phyloP scores from a whole-genome alignment of 169 alveolate species.

The Babesia ovata region DNA sequence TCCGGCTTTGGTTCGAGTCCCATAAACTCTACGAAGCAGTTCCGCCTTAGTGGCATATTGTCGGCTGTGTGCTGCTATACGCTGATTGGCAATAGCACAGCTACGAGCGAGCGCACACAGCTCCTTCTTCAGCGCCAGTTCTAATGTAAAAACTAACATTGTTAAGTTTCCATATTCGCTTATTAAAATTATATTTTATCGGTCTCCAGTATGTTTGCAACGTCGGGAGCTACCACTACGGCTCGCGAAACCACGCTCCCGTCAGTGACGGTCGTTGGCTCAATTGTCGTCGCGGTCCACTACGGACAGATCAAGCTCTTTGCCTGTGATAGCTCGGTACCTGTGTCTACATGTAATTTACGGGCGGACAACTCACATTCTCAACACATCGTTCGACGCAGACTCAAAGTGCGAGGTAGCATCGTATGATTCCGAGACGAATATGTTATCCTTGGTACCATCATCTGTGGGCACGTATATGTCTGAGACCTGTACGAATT shows the following conservation, averaged over 20 bases:
- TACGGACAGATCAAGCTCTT: conserved; percentile 63
- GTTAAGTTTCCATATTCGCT: neutral
- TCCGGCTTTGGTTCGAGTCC: neutral
- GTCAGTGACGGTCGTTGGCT: neutral
- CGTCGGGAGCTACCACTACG: too few relatives aligned
- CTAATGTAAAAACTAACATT: too few relatives aligned
- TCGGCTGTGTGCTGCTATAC: neutral
- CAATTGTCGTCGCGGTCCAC: conserved; percentile 30
- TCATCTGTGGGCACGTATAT: conserved; percentile 88
- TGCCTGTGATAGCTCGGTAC: conserved; percentile 76
- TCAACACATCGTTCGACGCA: conserved; percentile 93
- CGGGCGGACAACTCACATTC: conserved; percentile 67
- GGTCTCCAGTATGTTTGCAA: neutral
- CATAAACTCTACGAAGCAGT: conserved; percentile 8
- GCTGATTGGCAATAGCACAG: neutral
- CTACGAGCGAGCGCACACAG: neutral
- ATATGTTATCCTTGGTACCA: conserved; percentile 87
- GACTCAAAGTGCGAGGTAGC: conserved; percentile 97
- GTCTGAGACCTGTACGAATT: conserved; percentile 88
- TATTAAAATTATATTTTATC: neutral
- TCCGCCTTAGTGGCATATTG: neutral
- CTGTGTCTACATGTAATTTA: conserved; percentile 4
- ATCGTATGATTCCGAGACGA: conserved; percentile 92
- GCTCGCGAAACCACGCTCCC: neutral
- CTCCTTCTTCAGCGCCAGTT: neutral